Evolutionary conservation across 2,329 filamentous ascomycete genomes (phyloP).

Genomic region (Aspergillus japonicus): DNA sequence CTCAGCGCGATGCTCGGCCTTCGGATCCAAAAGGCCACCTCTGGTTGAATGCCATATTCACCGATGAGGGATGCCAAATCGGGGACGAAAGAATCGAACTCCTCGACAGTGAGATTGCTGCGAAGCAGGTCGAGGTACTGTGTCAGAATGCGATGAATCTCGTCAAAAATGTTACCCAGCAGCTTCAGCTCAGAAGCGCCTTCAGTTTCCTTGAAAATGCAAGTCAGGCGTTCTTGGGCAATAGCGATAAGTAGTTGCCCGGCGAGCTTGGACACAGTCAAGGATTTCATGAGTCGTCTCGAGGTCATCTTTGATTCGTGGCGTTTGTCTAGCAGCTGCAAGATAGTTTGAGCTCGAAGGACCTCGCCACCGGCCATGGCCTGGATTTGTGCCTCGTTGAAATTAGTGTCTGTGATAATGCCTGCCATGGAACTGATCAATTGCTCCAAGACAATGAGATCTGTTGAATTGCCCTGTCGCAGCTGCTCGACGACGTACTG

Average conservation of each 20-base stretch:
- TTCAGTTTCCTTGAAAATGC: slow-evolving; percentile 69
- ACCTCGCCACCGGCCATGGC: slow-evolving; percentile 84
- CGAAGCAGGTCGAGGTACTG: slow-evolving; percentile 89
- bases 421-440: slow-evolving; percentile 91
- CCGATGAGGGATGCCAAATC: slow-evolving; percentile 70
- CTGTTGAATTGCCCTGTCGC: slow-evolving; percentile 76
- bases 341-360: slow-evolving; percentile 75
- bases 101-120: slow-evolving; percentile 69
- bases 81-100: slow-evolving; percentile 79
- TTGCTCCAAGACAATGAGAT: slow-evolving; percentile 87
- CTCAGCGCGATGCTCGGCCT: slow-evolving; percentile 70
- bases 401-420: slow-evolving; percentile 80
- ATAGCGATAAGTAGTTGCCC: slow-evolving; percentile 84
- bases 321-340: slow-evolving; percentile 77
- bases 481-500: slow-evolving; percentile 89
- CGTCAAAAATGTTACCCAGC: slow-evolving; percentile 82
- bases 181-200: slow-evolving; percentile 79
- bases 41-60: slow-evolving; percentile 75
- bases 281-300: slow-evolving; percentile 72
- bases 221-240: slow-evolving; percentile 85
- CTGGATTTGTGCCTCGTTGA: slow-evolving; percentile 82
- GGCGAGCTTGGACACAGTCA: slow-evolving; percentile 75
- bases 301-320: slow-evolving; percentile 73
- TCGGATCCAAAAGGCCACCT: slow-evolving; percentile 80
- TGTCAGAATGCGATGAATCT: slow-evolving; percentile 78